phyloP scores from a whole-genome alignment of 108 stramenopile species.

The Mayamaea pseudoterrestris region DNA sequence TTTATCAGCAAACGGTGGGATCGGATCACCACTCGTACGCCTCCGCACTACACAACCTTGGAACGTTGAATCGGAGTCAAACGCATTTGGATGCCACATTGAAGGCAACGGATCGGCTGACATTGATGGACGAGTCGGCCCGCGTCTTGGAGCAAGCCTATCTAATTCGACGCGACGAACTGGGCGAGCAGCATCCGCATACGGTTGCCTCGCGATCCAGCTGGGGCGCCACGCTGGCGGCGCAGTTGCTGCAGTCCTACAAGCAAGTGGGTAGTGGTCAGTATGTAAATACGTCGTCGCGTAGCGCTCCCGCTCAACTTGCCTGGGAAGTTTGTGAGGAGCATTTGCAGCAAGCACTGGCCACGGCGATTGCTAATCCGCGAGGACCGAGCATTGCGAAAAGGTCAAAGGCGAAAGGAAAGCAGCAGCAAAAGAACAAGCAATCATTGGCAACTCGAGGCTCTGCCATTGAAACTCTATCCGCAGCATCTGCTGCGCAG shows the following conservation, averaged over 20 bases:
- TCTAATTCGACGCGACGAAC: constrained; percentile 52
- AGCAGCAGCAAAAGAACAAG: constrained; percentile 8
- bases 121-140: constrained; percentile 58
- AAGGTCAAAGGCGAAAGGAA: constrained; percentile 23
- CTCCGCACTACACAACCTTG: constrained; percentile 68
- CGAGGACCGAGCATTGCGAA: constrained; percentile 31
- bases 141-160: constrained; percentile 70
- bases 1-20: constrained; percentile 60
- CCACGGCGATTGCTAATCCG: constrained; percentile 56
- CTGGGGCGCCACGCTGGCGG: constrained; percentile 54
- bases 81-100: constrained; percentile 46
- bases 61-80: constrained; percentile 55
- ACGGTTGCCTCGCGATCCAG: constrained; percentile 54
- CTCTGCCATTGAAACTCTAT: constrained; percentile 34
- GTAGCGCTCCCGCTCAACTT: too few relatives aligned
- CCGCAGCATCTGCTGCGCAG: constrained; percentile 75
- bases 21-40: constrained; percentile 76
- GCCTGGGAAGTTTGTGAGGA: constrained; percentile 73
- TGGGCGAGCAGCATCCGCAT: constrained; percentile 59
- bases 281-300: constrained; percentile 38
- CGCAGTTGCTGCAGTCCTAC: constrained; percentile 51
- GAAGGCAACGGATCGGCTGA: constrained; percentile 55
- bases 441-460: constrained; percentile 6
- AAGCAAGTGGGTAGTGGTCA: constrained; percentile 7
- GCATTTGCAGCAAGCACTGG: constrained; percentile 56